Base-by-base conservation (phyloP, 768 basidiomycete species). In the Serendipita vermifera region DNA sequence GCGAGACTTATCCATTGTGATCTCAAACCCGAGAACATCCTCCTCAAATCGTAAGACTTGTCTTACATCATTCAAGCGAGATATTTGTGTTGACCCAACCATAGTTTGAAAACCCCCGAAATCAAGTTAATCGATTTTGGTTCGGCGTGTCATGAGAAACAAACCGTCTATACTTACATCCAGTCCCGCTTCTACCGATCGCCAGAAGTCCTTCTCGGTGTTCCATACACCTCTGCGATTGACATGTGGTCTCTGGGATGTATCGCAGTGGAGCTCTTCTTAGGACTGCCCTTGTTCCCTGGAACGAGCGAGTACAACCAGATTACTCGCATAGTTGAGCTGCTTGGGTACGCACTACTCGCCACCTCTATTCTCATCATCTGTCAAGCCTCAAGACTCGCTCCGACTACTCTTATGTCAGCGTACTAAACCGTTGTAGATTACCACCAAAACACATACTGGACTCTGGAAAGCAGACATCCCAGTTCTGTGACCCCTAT, bases 171-270 rank as follows among this genome's bases (percentile, higher is more conserved):
- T 69, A 99, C 96, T 3, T 99, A 99, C 71, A 98, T 99, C 67
- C 96, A 99, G 66, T 97, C 93, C 6, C 80, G 96, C 51, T 99
- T 99, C 73, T 99, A 99, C 68, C 87, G 96, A 39, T 94, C 90
- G 2, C 96, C 96, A 11, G 96, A 99, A 71, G 96, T 99, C 15
- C 76, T 99, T 27, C 75, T 99, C 24, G 92, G 92, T 13, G 82
- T 97, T 68, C 83, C 92, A 11, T 98, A 99, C 68, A 93, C 85
- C 22, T 82, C 91, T 9, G 76, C 89, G 11, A 98, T 99, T 70
- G 96, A 99, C 69, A 97, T 99, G 92, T 99, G 96, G 96, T 93
- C 89, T 15, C 71, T 99, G 58, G 96, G 96, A 2, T 98, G 96
- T 66, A 99, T 99, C 59, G 96, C 93, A 3, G 94, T 98, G 27